These are phyloP conservation scores for Globisporangium cederbergense DNA, from an alignment of 352 stramenopile species.

Conservation along the genomic window DNA sequence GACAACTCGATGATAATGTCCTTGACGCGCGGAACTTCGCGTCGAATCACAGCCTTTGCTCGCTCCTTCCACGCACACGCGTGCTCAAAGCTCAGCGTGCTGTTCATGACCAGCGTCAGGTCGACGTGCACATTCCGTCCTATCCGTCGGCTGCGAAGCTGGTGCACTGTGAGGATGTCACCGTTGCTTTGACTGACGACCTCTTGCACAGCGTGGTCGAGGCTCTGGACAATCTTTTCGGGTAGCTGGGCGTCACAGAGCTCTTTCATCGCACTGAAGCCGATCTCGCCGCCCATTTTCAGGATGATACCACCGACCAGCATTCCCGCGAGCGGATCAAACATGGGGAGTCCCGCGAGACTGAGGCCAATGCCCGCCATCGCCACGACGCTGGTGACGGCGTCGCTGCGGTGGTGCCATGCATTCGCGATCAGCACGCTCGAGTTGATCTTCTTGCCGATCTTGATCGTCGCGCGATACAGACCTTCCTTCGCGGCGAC, in stretches of 20 bases:
- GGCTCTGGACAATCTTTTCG: constrained; percentile 27
- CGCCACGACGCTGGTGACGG: constrained; percentile 76
- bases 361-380: constrained; percentile 63
- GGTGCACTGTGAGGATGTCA: constrained; percentile 38
- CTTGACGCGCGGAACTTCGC: constrained; percentile 47
- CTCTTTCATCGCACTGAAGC: constrained; percentile 52
- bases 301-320: constrained; percentile 70
- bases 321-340: constrained; percentile 66
- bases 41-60: constrained; percentile 43
- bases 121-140: constrained; percentile 59
- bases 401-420: constrained; percentile 91
- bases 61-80: constrained; percentile 60
- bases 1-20: constrained; percentile 62
- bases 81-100: constrained; percentile 25
- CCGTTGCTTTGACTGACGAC: constrained; percentile 42
- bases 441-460: constrained; percentile 90
- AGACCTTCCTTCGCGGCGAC: constrained; percentile 91
- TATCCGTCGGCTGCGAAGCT: constrained; percentile 55
- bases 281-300: constrained; percentile 75
- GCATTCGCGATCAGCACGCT: constrained; percentile 94
- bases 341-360: constrained; percentile 55
- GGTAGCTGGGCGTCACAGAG: constrained; percentile 62
- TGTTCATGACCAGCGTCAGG: constrained; percentile 43
- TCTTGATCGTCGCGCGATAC: constrained; percentile 88
- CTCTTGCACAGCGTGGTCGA: constrained; percentile 30